A percentile compares a stretch with the other conserved stretches of the same genome.
Conservation (phyloP, 1,284 basidiomycete species). For the Xanthoconium separans region DNA sequence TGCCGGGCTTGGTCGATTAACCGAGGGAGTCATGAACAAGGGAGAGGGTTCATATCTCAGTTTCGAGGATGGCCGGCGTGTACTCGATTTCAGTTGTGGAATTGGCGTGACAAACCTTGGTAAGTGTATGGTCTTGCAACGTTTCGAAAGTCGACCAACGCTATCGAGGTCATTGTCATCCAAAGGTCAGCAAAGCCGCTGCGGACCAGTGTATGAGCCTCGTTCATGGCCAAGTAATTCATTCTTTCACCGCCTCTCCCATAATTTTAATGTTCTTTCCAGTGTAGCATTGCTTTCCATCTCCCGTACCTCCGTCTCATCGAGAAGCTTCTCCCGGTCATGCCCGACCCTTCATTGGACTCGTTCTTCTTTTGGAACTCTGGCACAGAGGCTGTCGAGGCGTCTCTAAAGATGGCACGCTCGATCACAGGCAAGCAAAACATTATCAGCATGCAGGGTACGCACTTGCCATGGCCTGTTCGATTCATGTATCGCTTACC, state of each 20-base stretch:
- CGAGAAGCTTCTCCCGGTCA: constrained; percentile 73
- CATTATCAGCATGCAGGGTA: constrained; percentile 87
- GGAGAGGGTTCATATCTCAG: constrained; percentile 77
- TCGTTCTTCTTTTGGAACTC: constrained; percentile 98
- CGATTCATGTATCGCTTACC: constrained; percentile 2
- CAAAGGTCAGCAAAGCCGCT: constrained; percentile 82
- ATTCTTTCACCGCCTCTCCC: neutral
- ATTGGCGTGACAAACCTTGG: constrained; percentile 83
- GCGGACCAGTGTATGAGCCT: constrained; percentile 82
- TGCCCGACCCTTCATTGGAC: constrained; percentile 86
- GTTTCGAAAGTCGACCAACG: constrained; percentile 1
- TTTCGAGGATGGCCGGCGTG: constrained; percentile 66
- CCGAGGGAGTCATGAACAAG: constrained; percentile 73
- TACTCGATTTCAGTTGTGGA: constrained; percentile 86
- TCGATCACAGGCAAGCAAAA: constrained; percentile 78
- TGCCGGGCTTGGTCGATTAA: constrained; percentile 64
- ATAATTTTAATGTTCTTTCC: constrained; percentile 1
- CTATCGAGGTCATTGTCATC: constrained; percentile 78
- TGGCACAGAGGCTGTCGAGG: constrained; percentile 89
- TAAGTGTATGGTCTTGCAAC: constrained; percentile 33
- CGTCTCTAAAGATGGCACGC: constrained; percentile 79
- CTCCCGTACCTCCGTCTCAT: constrained; percentile 77
- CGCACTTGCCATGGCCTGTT: constrained; percentile 1
- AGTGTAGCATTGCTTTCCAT: constrained; percentile 82
- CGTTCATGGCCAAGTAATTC: constrained; percentile 70